Conservation (phyloP, 2,329 filamentous ascomycete genomes). For the Sordariomycetes sp. region DNA sequence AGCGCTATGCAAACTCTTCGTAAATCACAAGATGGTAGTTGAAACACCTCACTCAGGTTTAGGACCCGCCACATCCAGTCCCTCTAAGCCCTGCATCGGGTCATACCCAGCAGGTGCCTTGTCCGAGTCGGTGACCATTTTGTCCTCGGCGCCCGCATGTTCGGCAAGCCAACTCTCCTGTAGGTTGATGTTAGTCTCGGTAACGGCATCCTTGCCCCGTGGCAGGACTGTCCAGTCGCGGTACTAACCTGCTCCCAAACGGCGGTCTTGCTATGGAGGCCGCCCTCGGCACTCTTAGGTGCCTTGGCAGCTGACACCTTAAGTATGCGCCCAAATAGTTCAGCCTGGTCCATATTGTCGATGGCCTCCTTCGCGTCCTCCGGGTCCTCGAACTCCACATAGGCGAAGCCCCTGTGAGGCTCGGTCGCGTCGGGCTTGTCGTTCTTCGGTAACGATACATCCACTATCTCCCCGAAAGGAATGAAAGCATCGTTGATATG, state of each 20-base stretch:
- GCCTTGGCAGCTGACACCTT: constrained; percentile 88
- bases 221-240: constrained; percentile 1
- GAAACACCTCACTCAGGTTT: constrained; percentile 51
- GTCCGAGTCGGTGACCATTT: constrained; percentile 8
- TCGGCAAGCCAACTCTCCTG: constrained; percentile 92
- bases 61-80: constrained; percentile 86
- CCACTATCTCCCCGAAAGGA: constrained; percentile 90
- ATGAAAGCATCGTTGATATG: constrained; percentile 86
- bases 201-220: neutral
- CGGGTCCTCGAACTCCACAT: constrained; percentile 83
- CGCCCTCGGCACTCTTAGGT: constrained; percentile 79
- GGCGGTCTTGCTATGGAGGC: constrained; percentile 84
- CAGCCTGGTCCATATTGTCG: constrained; percentile 97
- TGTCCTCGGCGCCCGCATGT: constrained; percentile 68
- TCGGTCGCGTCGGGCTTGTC: constrained; percentile 71
- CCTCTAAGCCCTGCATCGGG: constrained; percentile 93
- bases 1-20: constrained; percentile 28
- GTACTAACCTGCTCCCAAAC: constrained; percentile 86
- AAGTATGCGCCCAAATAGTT: constrained; percentile 84
- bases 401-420: constrained; percentile 84
- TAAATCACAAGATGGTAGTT: constrained; percentile 14
- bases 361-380: constrained; percentile 89
- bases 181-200: constrained; percentile 8
- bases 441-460: constrained; percentile 82
- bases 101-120: constrained; percentile 52